Evolutionary conservation across 805 yeast genomes (phyloP), one percentile per base, ranked within the genome.

Genomic region (Metschnikowia shivogae): DNA sequence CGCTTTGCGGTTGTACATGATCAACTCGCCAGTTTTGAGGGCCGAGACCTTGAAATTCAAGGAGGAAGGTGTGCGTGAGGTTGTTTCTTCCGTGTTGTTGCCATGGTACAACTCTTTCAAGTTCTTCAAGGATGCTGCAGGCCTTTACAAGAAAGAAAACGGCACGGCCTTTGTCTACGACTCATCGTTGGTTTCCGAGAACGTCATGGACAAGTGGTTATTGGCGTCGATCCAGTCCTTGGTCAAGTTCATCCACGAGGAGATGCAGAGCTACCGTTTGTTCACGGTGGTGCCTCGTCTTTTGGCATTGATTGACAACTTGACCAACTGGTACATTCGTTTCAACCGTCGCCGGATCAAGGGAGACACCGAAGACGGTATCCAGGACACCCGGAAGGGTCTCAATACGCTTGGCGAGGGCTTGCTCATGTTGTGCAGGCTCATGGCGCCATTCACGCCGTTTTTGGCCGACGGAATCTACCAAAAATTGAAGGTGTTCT

Each of bases 21-120:
- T 93, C 71, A 93, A 92, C 71, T 93, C 99, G 3, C 99, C 99
- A 13, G 97, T 95, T 6, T 77, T 93, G 63, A 86, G 93, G 60
- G 99, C 98, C 37, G 99, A 93, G 73, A 82, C 97, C 42, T 78
- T 93, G 77, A 87, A 89, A 63, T 93, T 93, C 77, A 90, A 89
- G 70, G 99, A 93, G 72, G 98, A 92, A 64, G 99, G 99, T 73
- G 99, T 93, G 34, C 89, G 89, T 62, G 99, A 93, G 70, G 96
- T 93, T 62, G 95, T 93, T 34, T 85, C 97, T 29, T 88, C 90
- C 70, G 99, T 93, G 36, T 73, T 92, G 61, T 76, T 93, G 60
- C 99, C 99, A 59, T 95, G 98, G 99, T 93, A 92, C 89, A 93
- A 93, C 74, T 87, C 97, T 27, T 92, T 76, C 78, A 93, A 92